Evolutionary conservation across 805 yeast species (phyloP).

Genomic region (Blastobotrys attinorum): DNA sequence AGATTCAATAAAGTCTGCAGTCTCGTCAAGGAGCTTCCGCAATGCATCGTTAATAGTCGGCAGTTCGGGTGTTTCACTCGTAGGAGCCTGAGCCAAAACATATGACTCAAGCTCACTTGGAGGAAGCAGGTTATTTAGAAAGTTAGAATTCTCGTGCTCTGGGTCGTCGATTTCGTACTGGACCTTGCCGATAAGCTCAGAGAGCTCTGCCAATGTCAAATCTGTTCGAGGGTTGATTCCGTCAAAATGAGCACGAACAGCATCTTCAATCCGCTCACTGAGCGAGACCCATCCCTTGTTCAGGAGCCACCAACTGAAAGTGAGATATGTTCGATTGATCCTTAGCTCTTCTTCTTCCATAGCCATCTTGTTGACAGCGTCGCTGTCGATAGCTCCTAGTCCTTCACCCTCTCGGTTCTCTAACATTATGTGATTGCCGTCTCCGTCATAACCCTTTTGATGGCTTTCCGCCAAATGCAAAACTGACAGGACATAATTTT

Average conservation of each 20-base stretch:
- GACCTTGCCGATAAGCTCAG: slow-evolving; percentile 27
- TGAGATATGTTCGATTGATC: slow-evolving; percentile 69
- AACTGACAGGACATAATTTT: slow-evolving; percentile 75
- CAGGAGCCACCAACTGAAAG: slow-evolving; percentile 89
- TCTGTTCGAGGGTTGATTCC: slow-evolving; percentile 67
- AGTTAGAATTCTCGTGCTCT: slow-evolving; percentile 16
- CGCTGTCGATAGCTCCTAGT: slow-evolving; percentile 12
- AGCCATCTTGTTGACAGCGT: slow-evolving; percentile 17
- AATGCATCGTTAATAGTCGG: slow-evolving; percentile 19
- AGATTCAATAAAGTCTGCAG: slow-evolving; percentile 35
- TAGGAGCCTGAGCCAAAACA: slow-evolving; percentile 44
- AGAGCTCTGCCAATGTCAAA: slow-evolving; percentile 53
- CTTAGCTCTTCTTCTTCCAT: slow-evolving; percentile 25
- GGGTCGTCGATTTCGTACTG: slow-evolving; percentile 31
- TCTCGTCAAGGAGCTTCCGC: slow-evolving; percentile 35
- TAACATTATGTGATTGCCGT: slow-evolving; percentile 18
- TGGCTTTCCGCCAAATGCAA: slow-evolving; percentile 50
- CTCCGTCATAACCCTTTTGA: slow-evolving; percentile 8
- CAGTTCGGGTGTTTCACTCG: slow-evolving; percentile 12
- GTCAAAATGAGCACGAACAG: slow-evolving; percentile 55
- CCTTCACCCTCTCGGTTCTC: slow-evolving; percentile 22
- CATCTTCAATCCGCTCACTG: slow-evolving; percentile 42
- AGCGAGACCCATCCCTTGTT: slow-evolving; percentile 74
- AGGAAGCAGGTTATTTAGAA: slow-evolving; percentile 36
- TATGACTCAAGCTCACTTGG: slow-evolving; percentile 45